phyloP scores from a whole-genome alignment of 1,139 yeast species.

The Blastobotrys serpentis region DNA sequence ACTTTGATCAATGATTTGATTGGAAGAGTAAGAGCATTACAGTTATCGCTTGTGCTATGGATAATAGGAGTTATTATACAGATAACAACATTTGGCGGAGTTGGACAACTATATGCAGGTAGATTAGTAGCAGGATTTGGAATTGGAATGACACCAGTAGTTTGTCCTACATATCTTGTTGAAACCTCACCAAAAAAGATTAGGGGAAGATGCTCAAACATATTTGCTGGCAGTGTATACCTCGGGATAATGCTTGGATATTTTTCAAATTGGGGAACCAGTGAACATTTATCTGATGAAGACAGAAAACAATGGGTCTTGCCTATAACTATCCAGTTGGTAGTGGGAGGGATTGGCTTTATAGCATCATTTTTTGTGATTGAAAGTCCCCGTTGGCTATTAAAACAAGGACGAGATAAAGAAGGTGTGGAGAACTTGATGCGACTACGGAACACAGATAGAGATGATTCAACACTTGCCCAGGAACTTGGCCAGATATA shows the following conservation, averaged over 20 bases:
- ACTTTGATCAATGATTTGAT: constrained; percentile 51
- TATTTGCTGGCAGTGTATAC: constrained; percentile 57
- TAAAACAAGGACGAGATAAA: constrained; percentile 40
- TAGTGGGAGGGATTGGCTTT: constrained; percentile 47
- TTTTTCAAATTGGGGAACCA: constrained; percentile 47
- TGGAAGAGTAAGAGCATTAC: constrained; percentile 56
- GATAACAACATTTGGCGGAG: constrained; percentile 50
- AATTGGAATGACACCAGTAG: constrained; percentile 56
- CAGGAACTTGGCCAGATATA: constrained; percentile 46
- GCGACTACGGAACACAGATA: constrained; percentile 50
- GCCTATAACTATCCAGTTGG: constrained; percentile 41
- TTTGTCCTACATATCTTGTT: constrained; percentile 55
- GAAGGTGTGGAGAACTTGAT: constrained; percentile 44
- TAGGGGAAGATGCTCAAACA: constrained; percentile 52
- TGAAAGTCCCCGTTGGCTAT: constrained; percentile 52
- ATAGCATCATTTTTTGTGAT: constrained; percentile 43
- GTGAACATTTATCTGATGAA: constrained; percentile 37
- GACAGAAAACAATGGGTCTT: constrained; percentile 39
- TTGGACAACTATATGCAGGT: constrained; percentile 25
- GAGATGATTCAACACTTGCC: constrained; percentile 49
- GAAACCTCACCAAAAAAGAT: constrained; percentile 55
- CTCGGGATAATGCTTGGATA: constrained; percentile 54
- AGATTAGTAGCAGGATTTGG: constrained; percentile 33
- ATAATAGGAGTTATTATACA: constrained; percentile 50
- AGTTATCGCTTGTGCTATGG: constrained; percentile 46